Percentiles rank a stretch among this genome's conserved stretches.
Evolutionary conservation across 2,329 filamentous ascomycete species (phyloP).

Genomic region (Diaporthe vaccinii): DNA sequence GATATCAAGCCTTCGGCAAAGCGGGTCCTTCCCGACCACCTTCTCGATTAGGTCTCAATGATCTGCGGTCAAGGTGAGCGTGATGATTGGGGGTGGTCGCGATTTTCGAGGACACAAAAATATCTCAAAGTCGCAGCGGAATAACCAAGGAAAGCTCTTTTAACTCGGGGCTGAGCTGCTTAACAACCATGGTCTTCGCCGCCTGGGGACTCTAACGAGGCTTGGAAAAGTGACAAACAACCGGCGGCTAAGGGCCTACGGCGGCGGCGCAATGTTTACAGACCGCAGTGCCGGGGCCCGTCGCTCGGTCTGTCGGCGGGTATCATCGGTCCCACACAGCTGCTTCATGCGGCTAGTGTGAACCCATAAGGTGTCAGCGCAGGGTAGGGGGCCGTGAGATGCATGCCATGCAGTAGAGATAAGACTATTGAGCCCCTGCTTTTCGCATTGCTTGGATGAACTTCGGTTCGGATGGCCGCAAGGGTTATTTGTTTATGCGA

Average conservation of each 20-base stretch:
- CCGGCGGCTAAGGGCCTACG: constrained; percentile 2
- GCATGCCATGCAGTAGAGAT: constrained; percentile 4
- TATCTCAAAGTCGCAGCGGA: background rate
- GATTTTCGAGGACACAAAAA: background rate
- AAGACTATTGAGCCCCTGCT: constrained; percentile 4
- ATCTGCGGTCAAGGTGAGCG: constrained; percentile 1
- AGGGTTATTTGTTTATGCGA: background rate
- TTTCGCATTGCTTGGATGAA: background rate
- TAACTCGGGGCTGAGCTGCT: background rate
- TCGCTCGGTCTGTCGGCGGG: background rate
- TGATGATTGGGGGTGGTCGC: background rate
- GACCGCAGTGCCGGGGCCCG: background rate
- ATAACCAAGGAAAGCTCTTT: background rate
- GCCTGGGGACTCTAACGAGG: constrained; percentile 2
- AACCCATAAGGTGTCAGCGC: background rate
- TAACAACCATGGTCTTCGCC: background rate
- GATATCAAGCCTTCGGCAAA: constrained; percentile 32
- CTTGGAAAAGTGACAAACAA: background rate
- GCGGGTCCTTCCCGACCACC: constrained; percentile 24
- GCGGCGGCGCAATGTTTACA: background rate
- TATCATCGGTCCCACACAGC: constrained; percentile 7
- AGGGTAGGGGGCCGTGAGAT: background rate
- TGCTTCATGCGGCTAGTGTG: constrained; percentile 9
- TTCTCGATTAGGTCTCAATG: constrained; percentile 23
- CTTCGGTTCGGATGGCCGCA: background rate